These are phyloP conservation scores for Picochlorum sp. DNA, from an alignment of 139 green algal genomes.

Conservation along the genomic window DNA sequence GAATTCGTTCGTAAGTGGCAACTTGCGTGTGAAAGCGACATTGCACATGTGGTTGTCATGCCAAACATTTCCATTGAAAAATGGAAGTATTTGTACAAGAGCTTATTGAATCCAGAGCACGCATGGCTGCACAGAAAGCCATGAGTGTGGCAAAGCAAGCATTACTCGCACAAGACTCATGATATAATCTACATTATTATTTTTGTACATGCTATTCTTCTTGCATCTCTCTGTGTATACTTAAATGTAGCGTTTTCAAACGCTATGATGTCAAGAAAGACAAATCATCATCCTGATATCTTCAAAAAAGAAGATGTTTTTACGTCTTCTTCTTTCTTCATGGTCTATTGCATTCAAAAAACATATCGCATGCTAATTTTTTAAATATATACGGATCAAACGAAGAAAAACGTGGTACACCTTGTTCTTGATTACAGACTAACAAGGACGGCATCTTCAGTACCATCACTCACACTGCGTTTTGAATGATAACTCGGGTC, in stretches of 20 bases:
- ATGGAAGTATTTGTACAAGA: slow-evolving; percentile 83
- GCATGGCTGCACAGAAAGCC: slow-evolving; percentile 4
- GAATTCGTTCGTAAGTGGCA: slow-evolving; percentile 91
- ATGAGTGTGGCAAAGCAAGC: not conserved
- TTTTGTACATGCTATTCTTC: not conserved
- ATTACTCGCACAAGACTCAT: no score
- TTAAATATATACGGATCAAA: no score
- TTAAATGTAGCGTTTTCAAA: no score
- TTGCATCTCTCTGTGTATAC: not conserved
- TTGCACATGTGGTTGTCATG: slow-evolving; percentile 97
- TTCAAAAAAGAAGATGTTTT: no score
- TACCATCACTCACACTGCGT: not conserved
- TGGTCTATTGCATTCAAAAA: no score
- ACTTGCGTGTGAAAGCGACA: slow-evolving; percentile 87
- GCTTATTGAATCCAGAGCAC: slow-evolving; percentile 40
- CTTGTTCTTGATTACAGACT: no score
- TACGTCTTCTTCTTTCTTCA: no score
- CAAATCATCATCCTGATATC: no score
- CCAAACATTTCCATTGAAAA: slow-evolving; percentile 87
- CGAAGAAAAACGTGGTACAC: no score
- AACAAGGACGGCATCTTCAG: not conserved
- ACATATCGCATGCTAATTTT: no score
- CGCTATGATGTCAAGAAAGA: no score
- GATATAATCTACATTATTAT: no score
- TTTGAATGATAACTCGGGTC: not conserved